Conservation (phyloP, 371 early-diverging fungal species). For the Mucor lusitanicus region DNA sequence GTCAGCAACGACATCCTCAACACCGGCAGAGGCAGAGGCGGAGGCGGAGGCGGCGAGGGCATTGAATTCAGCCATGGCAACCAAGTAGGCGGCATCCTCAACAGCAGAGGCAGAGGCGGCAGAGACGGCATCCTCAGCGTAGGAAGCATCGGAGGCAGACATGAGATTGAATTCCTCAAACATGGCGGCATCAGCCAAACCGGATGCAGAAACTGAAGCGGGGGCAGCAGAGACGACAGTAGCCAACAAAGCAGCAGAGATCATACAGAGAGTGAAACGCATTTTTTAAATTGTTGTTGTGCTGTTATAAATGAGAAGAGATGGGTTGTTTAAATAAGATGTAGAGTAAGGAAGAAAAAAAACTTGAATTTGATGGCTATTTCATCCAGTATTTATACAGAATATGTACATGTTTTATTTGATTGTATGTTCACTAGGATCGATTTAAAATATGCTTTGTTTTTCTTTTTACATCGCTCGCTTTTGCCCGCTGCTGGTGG, state of each 20-base stretch:
- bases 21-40: background rate
- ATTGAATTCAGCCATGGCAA: conserved; percentile 29
- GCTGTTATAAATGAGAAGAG: background rate
- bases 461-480: background rate
- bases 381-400: background rate
- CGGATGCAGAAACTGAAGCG: conserved; percentile 4
- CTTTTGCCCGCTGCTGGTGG: too few species aligned
- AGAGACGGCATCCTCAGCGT: conserved; percentile 4
- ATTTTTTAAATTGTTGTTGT: conserved; percentile 12
- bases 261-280: conserved; percentile 41
- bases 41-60: conserved; percentile 12
- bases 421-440: background rate
- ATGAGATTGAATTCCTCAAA: conserved; percentile 12
- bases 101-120: background rate
- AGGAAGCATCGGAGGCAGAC: conserved; percentile 30
- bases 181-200: conserved; percentile 12
- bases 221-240: conserved; percentile 27
- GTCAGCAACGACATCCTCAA: background rate
- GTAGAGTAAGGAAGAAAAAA: background rate
- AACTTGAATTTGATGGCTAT: background rate
- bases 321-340: background rate
- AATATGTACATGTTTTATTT: background rate
- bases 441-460: conserved; percentile 3
- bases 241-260: conserved; percentile 39
- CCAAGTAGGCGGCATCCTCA: background rate